A percentile compares a stretch with the other conserved stretches of the same genome.
Evolutionary conservation across 2,329 filamentous ascomycete species (phyloP).

Genomic region (Ophiostoma ips): DNA sequence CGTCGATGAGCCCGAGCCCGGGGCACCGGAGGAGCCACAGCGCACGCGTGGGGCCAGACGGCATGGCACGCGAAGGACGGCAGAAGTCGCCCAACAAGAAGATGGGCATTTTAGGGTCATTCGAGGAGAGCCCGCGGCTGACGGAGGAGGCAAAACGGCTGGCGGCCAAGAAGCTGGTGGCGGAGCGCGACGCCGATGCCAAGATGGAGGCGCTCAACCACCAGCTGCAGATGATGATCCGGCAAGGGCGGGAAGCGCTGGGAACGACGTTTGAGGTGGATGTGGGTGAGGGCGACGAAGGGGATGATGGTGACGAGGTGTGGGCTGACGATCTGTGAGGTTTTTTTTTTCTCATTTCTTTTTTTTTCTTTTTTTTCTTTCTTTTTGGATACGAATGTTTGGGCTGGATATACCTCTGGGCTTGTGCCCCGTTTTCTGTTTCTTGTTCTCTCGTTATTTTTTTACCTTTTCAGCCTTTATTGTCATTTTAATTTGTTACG

Average conservation of each 20-base stretch:
- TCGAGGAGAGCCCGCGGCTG: slow-evolving; percentile 35
- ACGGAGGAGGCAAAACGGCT: slow-evolving; percentile 58
- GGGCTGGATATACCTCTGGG: slow-evolving; percentile 1
- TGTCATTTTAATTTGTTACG: neutral
- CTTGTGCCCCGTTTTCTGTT: neutral
- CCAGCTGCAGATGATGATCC: slow-evolving; percentile 72
- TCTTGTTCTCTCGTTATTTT: no score
- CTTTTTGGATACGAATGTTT: neutral
- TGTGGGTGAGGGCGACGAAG: slow-evolving; percentile 19
- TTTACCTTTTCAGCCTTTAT: neutral
- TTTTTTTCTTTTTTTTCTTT: neutral
- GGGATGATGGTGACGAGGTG: slow-evolving; percentile 18
- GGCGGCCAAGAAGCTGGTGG: slow-evolving; percentile 54
- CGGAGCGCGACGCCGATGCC: slow-evolving; percentile 66
- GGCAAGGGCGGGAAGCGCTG: slow-evolving; percentile 74
- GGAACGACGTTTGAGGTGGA: slow-evolving; percentile 58
- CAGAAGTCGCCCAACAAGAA: neutral
- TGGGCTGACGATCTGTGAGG: slow-evolving; percentile 13
- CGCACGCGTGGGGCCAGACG: slow-evolving; percentile 15
- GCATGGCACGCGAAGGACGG: neutral
- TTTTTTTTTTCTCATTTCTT: neutral
- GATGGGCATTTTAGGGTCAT: slow-evolving; percentile 2
- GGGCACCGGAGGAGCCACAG: slow-evolving; percentile 35
- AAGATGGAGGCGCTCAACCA: slow-evolving; percentile 68
- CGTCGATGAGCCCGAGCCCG: slow-evolving; percentile 16